Conservation (phyloP, 1,284 basidiomycete species). For the Trichosporon sp. region DNA sequence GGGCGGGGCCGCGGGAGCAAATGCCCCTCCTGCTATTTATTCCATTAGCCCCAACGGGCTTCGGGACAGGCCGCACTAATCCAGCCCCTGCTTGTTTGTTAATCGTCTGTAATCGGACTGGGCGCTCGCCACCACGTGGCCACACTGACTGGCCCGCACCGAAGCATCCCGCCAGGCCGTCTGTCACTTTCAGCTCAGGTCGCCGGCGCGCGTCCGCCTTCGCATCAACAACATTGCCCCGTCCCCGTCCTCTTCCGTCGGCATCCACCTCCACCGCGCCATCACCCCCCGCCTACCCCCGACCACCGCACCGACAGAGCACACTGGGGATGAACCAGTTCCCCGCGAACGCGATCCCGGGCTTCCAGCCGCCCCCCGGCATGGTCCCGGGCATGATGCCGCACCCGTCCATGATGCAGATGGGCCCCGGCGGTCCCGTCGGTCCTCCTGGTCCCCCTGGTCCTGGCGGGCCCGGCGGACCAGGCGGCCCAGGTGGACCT, state of each 20-base stretch:
- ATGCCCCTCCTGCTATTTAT: background rate
- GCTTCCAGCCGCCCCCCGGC: slow-evolving; percentile 1
- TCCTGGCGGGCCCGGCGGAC: background rate
- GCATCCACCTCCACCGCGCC: background rate
- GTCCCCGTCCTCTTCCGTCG: background rate
- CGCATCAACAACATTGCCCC: background rate
- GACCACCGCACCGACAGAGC: no score
- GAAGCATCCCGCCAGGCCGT: background rate
- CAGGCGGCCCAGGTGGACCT: background rate
- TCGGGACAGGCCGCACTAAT: background rate
- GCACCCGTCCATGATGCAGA: background rate
- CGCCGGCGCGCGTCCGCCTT: no score
- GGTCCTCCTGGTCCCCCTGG: background rate
- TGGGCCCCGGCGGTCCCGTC: background rate
- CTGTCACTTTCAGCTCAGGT: background rate
- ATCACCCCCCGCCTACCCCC: no score
- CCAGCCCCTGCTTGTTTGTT: background rate
- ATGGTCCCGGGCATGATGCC: slow-evolving; percentile 12
- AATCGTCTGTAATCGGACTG: slow-evolving; percentile 1
- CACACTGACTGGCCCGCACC: background rate
- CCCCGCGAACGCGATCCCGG: slow-evolving; percentile 18
- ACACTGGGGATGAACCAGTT: slow-evolving; percentile 15
- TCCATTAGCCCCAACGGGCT: background rate
- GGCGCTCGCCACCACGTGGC: background rate
- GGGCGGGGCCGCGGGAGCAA: background rate